Evolutionary conservation across 495 filamentous ascomycete genomes (phyloP).

Genomic region (Lasiosphaeria hispida): DNA sequence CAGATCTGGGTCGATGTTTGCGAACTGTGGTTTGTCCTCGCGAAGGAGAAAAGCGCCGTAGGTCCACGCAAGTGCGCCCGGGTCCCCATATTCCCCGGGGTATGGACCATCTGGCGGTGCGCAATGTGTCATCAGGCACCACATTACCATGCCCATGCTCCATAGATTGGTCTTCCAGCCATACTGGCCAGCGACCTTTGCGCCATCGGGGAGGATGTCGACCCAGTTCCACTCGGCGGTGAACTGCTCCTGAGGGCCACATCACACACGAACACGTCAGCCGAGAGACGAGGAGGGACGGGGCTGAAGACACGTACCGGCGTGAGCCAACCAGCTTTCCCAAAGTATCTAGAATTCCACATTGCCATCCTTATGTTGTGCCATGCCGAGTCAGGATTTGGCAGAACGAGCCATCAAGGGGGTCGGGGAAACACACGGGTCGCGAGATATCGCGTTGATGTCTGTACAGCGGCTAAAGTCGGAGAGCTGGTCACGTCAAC

Average conservation of each 20-base stretch:
- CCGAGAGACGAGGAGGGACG: no score
- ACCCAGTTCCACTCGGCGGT: background rate
- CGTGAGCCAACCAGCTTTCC: no score
- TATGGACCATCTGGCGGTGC: background rate
- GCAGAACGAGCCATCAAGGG: no score
- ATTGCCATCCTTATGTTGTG: no score
- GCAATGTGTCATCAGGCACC: background rate
- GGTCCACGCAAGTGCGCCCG: background rate
- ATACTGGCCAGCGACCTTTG: background rate
- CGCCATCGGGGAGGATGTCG: background rate
- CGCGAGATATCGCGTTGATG: no score
- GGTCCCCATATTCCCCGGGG: background rate
- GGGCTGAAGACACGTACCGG: no score
- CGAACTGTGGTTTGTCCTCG: background rate
- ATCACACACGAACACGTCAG: no score
- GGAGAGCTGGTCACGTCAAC: no score
- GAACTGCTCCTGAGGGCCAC: background rate
- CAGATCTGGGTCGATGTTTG: background rate
- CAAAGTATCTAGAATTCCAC: no score
- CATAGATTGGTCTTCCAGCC: slow-evolving; percentile 1
- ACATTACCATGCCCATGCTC: background rate
- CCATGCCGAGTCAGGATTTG: no score
- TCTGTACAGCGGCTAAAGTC: no score
- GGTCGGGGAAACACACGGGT: no score
- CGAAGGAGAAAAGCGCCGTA: background rate